Base-by-base conservation (phyloP, 2,329 filamentous ascomycete species). In the Fusarium anguioides region DNA sequence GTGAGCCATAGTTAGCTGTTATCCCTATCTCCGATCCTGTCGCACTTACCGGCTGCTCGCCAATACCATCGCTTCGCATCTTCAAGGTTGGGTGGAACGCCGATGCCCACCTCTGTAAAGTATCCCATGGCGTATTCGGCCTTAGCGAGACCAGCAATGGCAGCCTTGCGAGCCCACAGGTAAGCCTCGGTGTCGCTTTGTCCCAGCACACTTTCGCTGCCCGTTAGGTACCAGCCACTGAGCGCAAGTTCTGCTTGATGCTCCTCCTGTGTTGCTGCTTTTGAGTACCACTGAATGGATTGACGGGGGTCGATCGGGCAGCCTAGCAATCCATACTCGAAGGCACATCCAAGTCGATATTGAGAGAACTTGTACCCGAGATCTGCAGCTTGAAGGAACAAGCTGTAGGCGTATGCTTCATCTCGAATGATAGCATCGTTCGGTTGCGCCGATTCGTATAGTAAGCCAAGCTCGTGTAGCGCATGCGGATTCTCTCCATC, bases 21-120 rank as follows among this genome's bases (percentile, higher is more conserved):
- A 11, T 40, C 14, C 29, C 31, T 33, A 20, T 23, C 21, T 18
- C n/a, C 39, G 17, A 23, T 27, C 21, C 12, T 40, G 18, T 41
- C 23, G 26, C 18, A 89, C 93, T 88, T 84, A 97, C 95, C 92
- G 76, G 96, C 96, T 79, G 96, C 94, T 77, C 95, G 87, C 87
- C 94, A 97, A 81, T 99, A 99, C 96, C 96, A 99, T 72, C 94
- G 88, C 84, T 97, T 97, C 21, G 95, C 96, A 80, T 98, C 96
- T 74, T 99, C 96, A 72, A 97, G 74, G 76, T 95, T 96, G 10
- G 91, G 89, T 17, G 90, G 84, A 67, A 93, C 89, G 27, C 96
- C 96, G 71, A 99, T 98, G 14, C 96, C 96, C 46, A 96, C 90
- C 79, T 99, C 96, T 1, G 93, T 96, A 75, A 97, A 97, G 80